Evolutionary conservation across 345 rosid species (phyloP).

Genomic region (Dimocarpus longan): DNA sequence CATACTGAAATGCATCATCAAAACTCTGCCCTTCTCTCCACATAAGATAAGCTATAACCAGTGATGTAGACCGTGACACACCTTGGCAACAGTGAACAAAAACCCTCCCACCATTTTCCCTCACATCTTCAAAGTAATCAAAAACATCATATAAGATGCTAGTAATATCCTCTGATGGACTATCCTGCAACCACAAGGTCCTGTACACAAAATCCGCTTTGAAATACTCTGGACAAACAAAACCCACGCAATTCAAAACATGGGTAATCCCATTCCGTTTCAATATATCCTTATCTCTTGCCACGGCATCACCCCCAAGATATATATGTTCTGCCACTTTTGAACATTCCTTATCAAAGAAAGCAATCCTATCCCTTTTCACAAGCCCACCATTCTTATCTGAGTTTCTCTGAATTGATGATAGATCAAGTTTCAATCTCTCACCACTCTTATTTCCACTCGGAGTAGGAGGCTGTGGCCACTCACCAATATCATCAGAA

Average conservation of each 20-base stretch:
- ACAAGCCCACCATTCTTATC: slow-evolving; percentile 74
- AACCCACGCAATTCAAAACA: slow-evolving; percentile 93
- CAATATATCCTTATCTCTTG: slow-evolving; percentile 76
- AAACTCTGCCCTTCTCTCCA: slow-evolving; percentile 99
- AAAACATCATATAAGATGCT: slow-evolving; percentile 97
- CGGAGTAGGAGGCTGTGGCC: slow-evolving; percentile 94
- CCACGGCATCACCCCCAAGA: slow-evolving; percentile 98
- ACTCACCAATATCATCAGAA: slow-evolving; percentile 93
- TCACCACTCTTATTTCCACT: slow-evolving; percentile 78
- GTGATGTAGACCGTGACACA: slow-evolving; percentile 94
- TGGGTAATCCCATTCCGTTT: slow-evolving; percentile 89
- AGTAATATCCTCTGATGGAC: slow-evolving; percentile 98
- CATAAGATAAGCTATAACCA: slow-evolving; percentile 97
- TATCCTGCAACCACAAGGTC: slow-evolving; percentile 97
- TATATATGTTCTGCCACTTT: slow-evolving; percentile 94
- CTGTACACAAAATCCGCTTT: slow-evolving; percentile 86
- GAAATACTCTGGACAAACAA: slow-evolving; percentile 97
- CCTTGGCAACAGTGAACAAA: slow-evolving; percentile 99
- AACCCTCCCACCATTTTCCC: slow-evolving; percentile 87
- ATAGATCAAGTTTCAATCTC: slow-evolving; percentile 91
- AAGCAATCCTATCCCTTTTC: slow-evolving; percentile 93
- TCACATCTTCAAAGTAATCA: slow-evolving; percentile 98
- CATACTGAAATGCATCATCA: slow-evolving; percentile 97
- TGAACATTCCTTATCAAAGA: slow-evolving; percentile 94
- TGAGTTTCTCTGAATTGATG: slow-evolving; percentile 64